Percentiles rank a stretch among this genome's conserved stretches.
These are phyloP conservation scores for Tephrocybe sp. DNA, from an alignment of 768 basidiomycete genomes.

Conservation along the genomic window DNA sequence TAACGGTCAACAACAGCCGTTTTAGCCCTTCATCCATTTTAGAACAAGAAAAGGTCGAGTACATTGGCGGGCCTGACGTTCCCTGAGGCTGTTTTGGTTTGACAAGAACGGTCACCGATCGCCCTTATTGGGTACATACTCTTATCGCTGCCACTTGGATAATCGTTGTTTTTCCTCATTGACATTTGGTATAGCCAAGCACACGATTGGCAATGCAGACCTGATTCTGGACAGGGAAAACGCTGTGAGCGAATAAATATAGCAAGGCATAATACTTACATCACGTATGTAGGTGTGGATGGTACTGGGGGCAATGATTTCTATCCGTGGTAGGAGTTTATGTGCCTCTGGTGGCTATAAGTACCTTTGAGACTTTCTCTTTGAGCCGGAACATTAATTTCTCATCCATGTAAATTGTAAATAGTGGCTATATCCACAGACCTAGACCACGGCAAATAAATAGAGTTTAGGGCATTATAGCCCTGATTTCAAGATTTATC, in stretches of 20 bases:
- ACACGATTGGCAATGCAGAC: constrained; percentile 38
- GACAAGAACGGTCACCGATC: constrained; percentile 27
- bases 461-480: too few species aligned
- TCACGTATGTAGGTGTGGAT: constrained; percentile 47
- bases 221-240: constrained; percentile 50
- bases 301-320: constrained; percentile 45
- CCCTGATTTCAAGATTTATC: neutral
- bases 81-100: constrained; percentile 45
- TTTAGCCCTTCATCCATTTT: constrained; percentile 49
- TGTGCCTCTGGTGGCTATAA: constrained; percentile 25
- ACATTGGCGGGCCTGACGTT: constrained; percentile 52
- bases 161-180: constrained; percentile 51
- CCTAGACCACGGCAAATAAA: too few species aligned
- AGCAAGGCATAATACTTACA: neutral
- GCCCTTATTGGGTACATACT: constrained; percentile 36
- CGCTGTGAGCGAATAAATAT: constrained; percentile 34
- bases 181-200: constrained; percentile 49
- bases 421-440: too few species aligned
- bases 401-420: too few species aligned
- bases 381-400: too few species aligned
- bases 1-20: constrained; percentile 45
- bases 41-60: constrained; percentile 1
- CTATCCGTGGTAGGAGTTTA: constrained; percentile 31
- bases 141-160: constrained; percentile 43
- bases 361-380: constrained; percentile 1